phyloP scores from a whole-genome alignment of 75 land plant species.

The Azolla pinnata region DNA sequence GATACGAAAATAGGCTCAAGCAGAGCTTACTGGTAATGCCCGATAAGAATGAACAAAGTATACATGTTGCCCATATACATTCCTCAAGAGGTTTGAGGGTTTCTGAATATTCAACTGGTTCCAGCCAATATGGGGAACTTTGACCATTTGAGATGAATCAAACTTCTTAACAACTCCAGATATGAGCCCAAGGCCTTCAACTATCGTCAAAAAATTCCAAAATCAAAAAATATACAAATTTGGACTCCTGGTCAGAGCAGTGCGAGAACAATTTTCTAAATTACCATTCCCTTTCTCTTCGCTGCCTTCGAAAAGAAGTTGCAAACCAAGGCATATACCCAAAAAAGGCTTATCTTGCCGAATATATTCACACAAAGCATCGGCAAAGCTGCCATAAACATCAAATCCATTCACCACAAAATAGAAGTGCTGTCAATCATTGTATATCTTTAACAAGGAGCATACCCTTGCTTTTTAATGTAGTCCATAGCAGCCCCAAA shows the following conservation, averaged over 20 bases:
- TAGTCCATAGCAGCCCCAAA: conserved; percentile 87
- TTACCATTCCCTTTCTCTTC: conserved; percentile 89
- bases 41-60: conserved; percentile 99
- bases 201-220: conserved; percentile 30
- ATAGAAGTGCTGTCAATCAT: too few relatives aligned
- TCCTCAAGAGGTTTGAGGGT: conserved; percentile 58
- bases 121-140: conserved; percentile 99
- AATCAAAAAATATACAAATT: conserved; percentile 5
- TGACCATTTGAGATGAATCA: conserved; percentile 67
- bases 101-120: conserved; percentile 60
- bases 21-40: conserved; percentile 65
- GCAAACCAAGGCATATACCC: conserved; percentile 96
- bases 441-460: too few relatives aligned
- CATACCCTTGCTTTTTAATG: conserved; percentile 62
- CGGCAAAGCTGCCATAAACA: conserved; percentile 54
- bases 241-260: conserved; percentile 1
- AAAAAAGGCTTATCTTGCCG: conserved; percentile 85
- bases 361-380: conserved; percentile 70
- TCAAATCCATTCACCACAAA: too few relatives aligned
- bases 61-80: conserved; percentile 62
- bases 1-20: too few relatives aligned
- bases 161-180: conserved; percentile 87
- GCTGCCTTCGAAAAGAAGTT: conserved; percentile 82
- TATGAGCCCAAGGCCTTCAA: conserved; percentile 83
- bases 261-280: conserved; percentile 1